phyloP scores from a whole-genome alignment of 2,329 filamentous ascomycete genomes.

The Fusarium sacchari region DNA sequence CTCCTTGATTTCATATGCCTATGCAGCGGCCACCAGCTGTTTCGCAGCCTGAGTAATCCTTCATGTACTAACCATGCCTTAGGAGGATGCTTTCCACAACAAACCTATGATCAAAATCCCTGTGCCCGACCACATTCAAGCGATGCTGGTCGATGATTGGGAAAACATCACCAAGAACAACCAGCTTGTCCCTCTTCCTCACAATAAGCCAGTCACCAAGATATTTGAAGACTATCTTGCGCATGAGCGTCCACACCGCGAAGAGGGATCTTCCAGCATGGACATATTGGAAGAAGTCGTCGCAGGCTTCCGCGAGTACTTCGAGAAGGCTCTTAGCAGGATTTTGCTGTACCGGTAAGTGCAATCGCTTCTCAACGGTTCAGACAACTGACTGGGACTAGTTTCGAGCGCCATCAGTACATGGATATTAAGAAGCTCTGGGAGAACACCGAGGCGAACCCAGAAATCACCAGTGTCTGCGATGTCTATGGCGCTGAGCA shows the following conservation, averaged over 20 bases:
- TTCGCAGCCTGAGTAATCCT: not conserved
- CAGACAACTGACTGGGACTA: constrained; percentile 50
- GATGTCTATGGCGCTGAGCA: constrained; percentile 96
- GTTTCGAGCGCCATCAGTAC: constrained; percentile 92
- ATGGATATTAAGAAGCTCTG: constrained; percentile 78
- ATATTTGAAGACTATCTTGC: constrained; percentile 85
- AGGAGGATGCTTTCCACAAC: constrained; percentile 90
- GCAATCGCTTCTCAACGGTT: not conserved
- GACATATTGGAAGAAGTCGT: constrained; percentile 93
- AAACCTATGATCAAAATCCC: constrained; percentile 87
- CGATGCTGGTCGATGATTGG: constrained; percentile 96
- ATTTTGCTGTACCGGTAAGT: constrained; percentile 83
- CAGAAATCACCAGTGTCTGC: constrained; percentile 75
- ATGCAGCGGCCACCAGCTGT: not conserved
- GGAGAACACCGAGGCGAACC: constrained; percentile 68
- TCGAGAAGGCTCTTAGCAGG: constrained; percentile 87
- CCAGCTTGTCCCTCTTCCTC: constrained; percentile 86
- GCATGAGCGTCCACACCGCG: constrained; percentile 73
- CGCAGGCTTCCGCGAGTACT: constrained; percentile 89
- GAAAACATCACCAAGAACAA: constrained; percentile 97
- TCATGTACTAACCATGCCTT: constrained; percentile 27
- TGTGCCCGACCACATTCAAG: constrained; percentile 90
- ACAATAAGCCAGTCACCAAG: constrained; percentile 75
- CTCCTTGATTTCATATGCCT: not conserved
- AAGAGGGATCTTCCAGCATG: constrained; percentile 73